These are phyloP conservation scores for Cucurbitaria berberidis DNA, from an alignment of 2,329 filamentous ascomycete species.

Conservation along the genomic window DNA sequence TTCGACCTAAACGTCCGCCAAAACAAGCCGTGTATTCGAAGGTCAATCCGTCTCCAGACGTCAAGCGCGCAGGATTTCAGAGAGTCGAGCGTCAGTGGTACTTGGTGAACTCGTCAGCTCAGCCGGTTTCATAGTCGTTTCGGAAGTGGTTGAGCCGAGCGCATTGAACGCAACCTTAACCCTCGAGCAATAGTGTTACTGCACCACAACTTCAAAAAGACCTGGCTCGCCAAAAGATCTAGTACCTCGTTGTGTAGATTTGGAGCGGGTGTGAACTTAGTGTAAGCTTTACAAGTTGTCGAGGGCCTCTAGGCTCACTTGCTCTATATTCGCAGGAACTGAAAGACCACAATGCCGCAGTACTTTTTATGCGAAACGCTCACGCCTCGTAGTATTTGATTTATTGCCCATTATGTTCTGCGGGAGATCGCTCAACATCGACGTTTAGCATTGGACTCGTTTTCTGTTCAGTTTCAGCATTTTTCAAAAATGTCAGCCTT, in stretches of 20 bases:
- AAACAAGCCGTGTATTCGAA: slow-evolving; percentile 11
- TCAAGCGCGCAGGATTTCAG: slow-evolving; percentile 21
- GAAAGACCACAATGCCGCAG: not conserved
- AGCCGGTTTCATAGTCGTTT: slow-evolving; percentile 33
- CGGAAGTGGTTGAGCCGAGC: slow-evolving; percentile 23
- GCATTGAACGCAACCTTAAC: slow-evolving; percentile 11
- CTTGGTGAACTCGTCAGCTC: slow-evolving; percentile 22
- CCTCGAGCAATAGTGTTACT: slow-evolving; percentile 1
- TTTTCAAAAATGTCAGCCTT: not conserved
- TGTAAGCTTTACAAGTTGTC: not conserved
- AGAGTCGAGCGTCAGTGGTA: slow-evolving; percentile 5
- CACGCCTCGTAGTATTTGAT: not conserved
- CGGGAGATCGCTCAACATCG: not conserved
- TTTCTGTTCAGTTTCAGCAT: not conserved
- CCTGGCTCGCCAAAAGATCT: not conserved
- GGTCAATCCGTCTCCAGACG: slow-evolving; percentile 16
- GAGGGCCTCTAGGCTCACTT: not conserved
- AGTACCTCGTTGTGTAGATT: not conserved
- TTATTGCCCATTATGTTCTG: not conserved
- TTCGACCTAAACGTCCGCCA: slow-evolving; percentile 4
- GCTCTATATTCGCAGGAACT: not conserved
- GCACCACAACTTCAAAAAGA: slow-evolving; percentile 2
- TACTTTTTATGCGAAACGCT: not conserved
- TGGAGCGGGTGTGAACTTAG: not conserved
- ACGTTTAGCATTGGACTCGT: not conserved